Evolutionary conservation across 495 filamentous ascomycete genomes (phyloP), one percentile per base, ranked within the genome.

Genomic region (Podospora fimiseda): DNA sequence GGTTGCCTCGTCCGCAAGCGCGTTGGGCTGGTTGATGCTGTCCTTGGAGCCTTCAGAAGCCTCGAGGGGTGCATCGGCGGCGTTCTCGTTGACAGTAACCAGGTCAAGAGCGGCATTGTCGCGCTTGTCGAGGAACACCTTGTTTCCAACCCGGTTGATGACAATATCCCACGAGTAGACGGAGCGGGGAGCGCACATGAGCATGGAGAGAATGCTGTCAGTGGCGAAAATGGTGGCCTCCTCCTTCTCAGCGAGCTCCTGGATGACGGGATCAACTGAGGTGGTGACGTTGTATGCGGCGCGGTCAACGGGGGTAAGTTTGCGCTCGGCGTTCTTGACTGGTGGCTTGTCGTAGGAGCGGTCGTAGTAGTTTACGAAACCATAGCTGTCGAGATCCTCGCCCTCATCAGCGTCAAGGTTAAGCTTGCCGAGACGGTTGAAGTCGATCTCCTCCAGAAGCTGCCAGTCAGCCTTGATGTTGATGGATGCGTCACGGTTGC

Each of bases 111-210:
- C 85, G 36, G 89, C 86, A 52, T 87, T 88, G 50, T 95, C 90
- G 51, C 93, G 88, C 82, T 98, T 98, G 80, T 98, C 93, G 58
- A 98, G 85, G 80, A 87, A 98, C 70, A 98, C 80, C 80, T 96
- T 96, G 83, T 90, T 87, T 66, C 87, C 89, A 66, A 92, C 87
- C 60, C 85, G 81, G 48, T 86, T 72, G 56, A 98, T 92, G 64
- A 98, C 86, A 53, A 98, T 84, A 71, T 98, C 93, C 93, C 93
- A 98, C 11, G 90, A 89, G 78, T 96, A 96, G 43, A 98, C 88
- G 36, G 88, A 93, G 50, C 93, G 84, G 37, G 94, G 87, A 16
- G 93, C 84, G 71, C 94, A 97, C 93, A 98, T 98, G 60, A 98
- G 84, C 92, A 96, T 96, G 50, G 90, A 96, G 47, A 98, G 81